Conservation (phyloP, 345 rosid species). For the Turritis glabra region DNA sequence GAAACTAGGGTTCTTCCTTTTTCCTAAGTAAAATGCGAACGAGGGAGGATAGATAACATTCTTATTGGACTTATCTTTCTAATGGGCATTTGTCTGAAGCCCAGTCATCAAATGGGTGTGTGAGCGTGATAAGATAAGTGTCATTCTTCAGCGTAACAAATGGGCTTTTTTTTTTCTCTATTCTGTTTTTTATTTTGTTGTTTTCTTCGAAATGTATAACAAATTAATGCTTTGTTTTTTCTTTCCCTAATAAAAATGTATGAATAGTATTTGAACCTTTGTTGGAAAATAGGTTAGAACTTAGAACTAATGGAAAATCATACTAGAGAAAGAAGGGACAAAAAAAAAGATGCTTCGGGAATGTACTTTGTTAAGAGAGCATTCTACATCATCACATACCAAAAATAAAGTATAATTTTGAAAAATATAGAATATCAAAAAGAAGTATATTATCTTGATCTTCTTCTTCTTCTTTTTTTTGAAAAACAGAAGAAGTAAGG, state of each 20-base stretch:
- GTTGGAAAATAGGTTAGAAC: background rate
- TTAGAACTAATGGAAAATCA: conserved; percentile 4
- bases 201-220: background rate
- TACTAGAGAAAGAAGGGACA: conserved; percentile 3
- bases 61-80: background rate
- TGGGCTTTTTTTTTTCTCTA: background rate
- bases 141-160: conserved; percentile 3
- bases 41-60: no score
- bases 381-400: conserved; percentile 34
- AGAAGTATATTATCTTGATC: background rate
- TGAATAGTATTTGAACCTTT: background rate
- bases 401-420: conserved; percentile 25
- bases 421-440: conserved; percentile 12
- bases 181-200: background rate
- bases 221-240: background rate
- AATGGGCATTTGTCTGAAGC: background rate
- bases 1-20: no score
- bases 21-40: no score
- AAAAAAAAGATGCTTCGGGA: conserved; percentile 30
- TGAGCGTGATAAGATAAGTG: background rate
- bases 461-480: background rate
- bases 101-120: background rate
- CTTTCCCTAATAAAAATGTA: background rate
- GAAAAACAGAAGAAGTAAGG: background rate
- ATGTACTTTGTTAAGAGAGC: conserved; percentile 31